Evolutionary conservation across 441 rosid genomes (phyloP).

Genomic region (Melastoma candidum): DNA sequence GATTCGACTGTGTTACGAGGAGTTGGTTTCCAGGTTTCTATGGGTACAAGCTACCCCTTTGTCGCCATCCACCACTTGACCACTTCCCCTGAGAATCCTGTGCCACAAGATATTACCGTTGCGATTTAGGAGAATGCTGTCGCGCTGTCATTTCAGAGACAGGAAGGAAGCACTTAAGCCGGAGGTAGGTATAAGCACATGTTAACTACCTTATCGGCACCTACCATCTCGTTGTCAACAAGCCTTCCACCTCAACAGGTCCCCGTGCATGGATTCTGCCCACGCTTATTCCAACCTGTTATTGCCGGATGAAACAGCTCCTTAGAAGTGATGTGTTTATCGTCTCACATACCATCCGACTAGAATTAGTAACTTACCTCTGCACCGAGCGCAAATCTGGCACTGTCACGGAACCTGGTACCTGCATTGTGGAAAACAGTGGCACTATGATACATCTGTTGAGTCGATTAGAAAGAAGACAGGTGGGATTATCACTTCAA

Average conservation of each 20-base stretch:
- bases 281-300: slow-evolving; percentile 93
- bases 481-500: too few relatives aligned
- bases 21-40: slow-evolving; percentile 28
- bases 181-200: background rate
- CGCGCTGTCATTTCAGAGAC: background rate
- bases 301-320: slow-evolving; percentile 14
- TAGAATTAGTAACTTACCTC: slow-evolving; percentile 46
- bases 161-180: background rate
- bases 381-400: slow-evolving; percentile 96
- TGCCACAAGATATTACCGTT: slow-evolving; percentile 7
- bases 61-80: slow-evolving; percentile 92
- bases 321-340: background rate
- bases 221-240: slow-evolving; percentile 93
- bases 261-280: slow-evolving; percentile 99
- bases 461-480: too few relatives aligned
- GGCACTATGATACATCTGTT: slow-evolving; percentile 44
- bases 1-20: too few relatives aligned
- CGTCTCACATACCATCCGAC: slow-evolving; percentile 1
- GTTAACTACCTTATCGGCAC: background rate
- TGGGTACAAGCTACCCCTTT: slow-evolving; percentile 66
- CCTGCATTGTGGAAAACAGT: slow-evolving; percentile 98
- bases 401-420: slow-evolving; percentile 92
- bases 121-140: slow-evolving; percentile 1
- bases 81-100: slow-evolving; percentile 89
- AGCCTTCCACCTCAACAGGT: slow-evolving; percentile 96